phyloP scores from a whole-genome alignment of 2,329 filamentous ascomycete genomes.

The Didymosphaeria variabile region DNA sequence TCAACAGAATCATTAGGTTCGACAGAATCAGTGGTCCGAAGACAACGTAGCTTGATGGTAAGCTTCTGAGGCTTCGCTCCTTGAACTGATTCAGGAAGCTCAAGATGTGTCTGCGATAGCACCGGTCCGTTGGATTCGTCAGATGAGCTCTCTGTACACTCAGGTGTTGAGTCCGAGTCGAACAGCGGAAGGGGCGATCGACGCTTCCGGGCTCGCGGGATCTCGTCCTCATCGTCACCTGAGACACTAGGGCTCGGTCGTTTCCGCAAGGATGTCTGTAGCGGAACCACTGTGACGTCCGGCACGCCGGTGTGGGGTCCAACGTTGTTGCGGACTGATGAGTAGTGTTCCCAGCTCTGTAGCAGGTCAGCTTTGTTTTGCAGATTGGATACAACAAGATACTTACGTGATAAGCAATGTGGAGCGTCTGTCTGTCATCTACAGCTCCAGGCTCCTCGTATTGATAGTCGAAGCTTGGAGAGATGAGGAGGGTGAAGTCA shows the following conservation, averaged over 20 bases:
- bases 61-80: conserved; percentile 37
- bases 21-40: conserved; percentile 36
- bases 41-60: conserved; percentile 44
- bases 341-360: conserved; percentile 72
- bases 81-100: conserved; percentile 27
- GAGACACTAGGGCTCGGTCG: conserved; percentile 62
- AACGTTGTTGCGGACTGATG: conserved; percentile 68
- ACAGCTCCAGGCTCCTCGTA: conserved; percentile 40
- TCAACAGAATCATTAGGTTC: conserved; percentile 29
- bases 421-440: conserved; percentile 54
- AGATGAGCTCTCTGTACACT: conserved; percentile 47
- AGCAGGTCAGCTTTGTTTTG: conserved; percentile 28
- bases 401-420: conserved; percentile 72
- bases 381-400: neutral
- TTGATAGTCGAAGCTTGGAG: conserved; percentile 50
- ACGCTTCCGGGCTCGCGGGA: conserved; percentile 62
- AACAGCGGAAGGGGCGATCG: conserved; percentile 57
- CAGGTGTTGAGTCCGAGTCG: conserved; percentile 51
- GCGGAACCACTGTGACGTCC: conserved; percentile 50
- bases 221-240: conserved; percentile 59
- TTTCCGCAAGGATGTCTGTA: conserved; percentile 47
- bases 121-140: conserved; percentile 44
- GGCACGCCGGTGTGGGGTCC: conserved; percentile 68
- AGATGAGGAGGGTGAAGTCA: conserved; percentile 61
- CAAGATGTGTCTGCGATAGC: conserved; percentile 35